These are phyloP conservation scores for Suillus spraguei DNA, from an alignment of 768 basidiomycete genomes.

Conservation along the genomic window DNA sequence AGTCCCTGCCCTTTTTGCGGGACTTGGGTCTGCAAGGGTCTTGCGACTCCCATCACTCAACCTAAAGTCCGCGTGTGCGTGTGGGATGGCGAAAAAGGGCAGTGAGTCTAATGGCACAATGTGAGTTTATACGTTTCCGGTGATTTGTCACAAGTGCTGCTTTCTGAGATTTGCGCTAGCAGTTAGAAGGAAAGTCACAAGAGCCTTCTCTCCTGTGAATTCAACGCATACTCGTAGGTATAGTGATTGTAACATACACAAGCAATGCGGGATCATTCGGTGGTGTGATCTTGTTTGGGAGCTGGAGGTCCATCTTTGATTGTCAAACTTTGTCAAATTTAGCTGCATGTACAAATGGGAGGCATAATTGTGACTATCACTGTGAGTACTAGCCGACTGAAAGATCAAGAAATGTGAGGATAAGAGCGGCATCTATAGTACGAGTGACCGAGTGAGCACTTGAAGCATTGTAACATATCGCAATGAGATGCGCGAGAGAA, in stretches of 20 bases:
- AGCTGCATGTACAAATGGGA: neutral
- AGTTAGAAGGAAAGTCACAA: neutral
- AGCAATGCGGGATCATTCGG: neutral
- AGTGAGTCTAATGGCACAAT: neutral
- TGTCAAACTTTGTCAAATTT: neutral
- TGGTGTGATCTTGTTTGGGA: neutral
- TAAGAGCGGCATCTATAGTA: neutral
- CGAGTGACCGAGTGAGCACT: neutral
- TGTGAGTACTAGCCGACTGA: neutral
- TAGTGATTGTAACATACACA: no score
- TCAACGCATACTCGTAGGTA: no score
- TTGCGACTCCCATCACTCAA: neutral
- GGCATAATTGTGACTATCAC: neutral
- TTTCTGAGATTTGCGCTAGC: neutral
- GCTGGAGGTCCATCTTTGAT: neutral
- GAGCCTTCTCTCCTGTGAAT: neutral
- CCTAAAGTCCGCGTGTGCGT: neutral
- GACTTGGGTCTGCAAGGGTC: neutral
- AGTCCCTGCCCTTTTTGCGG: neutral
- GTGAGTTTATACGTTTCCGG: neutral
- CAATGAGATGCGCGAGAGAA: neutral
- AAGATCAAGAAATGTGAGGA: neutral
- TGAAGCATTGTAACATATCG: neutral
- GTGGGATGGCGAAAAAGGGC: neutral
- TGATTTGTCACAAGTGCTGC: neutral